Evolutionary conservation across 257 asterid genomes (phyloP).

Genomic region (Nicotiana tomentosiformis): DNA sequence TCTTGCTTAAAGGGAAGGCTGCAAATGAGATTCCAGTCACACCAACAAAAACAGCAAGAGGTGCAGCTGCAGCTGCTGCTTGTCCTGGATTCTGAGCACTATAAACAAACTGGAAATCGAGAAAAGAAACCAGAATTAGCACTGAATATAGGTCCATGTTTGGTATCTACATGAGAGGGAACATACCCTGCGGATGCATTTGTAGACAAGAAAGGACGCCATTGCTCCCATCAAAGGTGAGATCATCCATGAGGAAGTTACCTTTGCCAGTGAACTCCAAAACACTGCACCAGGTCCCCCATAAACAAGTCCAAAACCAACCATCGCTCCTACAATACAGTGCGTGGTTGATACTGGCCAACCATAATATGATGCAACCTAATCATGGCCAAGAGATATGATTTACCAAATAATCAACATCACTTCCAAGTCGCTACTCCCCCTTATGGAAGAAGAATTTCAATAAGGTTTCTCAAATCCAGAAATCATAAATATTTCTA

Average conservation of each 20-base stretch:
- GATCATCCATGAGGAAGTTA: slow-evolving; percentile 80
- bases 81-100: slow-evolving; percentile 88
- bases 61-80: slow-evolving; percentile 95
- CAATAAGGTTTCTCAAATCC: neutral
- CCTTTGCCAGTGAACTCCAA: slow-evolving; percentile 84
- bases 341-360: slow-evolving; percentile 97
- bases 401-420: neutral
- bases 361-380: slow-evolving; percentile 88
- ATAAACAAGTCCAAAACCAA: slow-evolving; percentile 80
- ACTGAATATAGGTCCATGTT: neutral
- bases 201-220: slow-evolving; percentile 73
- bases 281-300: slow-evolving; percentile 87
- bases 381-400: neutral
- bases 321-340: slow-evolving; percentile 93
- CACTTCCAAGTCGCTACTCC: neutral
- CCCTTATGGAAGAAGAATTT: neutral
- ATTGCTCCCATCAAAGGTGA: slow-evolving; percentile 77
- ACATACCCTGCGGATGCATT: slow-evolving; percentile 81
- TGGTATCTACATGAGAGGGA: neutral
- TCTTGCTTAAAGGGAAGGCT: slow-evolving; percentile 68
- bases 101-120: slow-evolving; percentile 67
- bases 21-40: slow-evolving; percentile 65
- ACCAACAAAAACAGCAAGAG: slow-evolving; percentile 73
- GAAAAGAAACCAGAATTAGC: slow-evolving; percentile 28
- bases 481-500: neutral